Base-by-base conservation (phyloP, 495 filamentous ascomycete species). In the Penicillium crystallinum region DNA sequence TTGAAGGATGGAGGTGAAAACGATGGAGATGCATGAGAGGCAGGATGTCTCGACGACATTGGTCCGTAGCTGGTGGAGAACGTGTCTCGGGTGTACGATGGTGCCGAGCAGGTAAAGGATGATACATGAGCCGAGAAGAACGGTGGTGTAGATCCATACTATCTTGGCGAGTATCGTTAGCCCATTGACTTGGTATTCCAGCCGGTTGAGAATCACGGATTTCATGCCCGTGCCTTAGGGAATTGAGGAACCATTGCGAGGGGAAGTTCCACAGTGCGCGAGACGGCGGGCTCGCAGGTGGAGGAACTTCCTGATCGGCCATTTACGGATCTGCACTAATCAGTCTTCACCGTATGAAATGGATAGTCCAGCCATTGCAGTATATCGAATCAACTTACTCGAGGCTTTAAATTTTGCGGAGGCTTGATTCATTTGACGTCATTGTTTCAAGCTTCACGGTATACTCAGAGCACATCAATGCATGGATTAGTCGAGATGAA, bases 71-170 rank as follows among this genome's bases (percentile, higher is more conserved):
- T 58, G 51, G 27, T 51, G 46, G 2, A 21, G 29, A 44, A 70
- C 64, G 46, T 68, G 59, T 29, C 38, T 54, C 14, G 61, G 64
- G 46, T 66, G 61, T 9, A 67, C 29, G 9, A 54, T n/a, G 25
- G 56, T 49, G 19, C 68, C 68, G 4, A 68, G 34, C 6, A 63
- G 18, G 34, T 68, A 73, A 14, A 68, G n/a, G 17, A 48, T 19
- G 11, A 70, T 34, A 17, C 41, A 46, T 2, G 62, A 5, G 6
- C 27, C 36, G 1, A 68, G 53, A 2, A 69, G 50, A 9, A 46
- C 56, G 18, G 70, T 66, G 7, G 60, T 59, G 41, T 68, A 68
- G 31, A 68, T 58, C 67, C 67, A 72, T 18, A 70, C 50, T 19
- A 72, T 61, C 34, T 58, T 56, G 23, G 68, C 55, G 21, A 73